These are phyloP conservation scores for Tubosaeta sp. DNA, from an alignment of 768 basidiomycete genomes.

Conservation along the genomic window DNA sequence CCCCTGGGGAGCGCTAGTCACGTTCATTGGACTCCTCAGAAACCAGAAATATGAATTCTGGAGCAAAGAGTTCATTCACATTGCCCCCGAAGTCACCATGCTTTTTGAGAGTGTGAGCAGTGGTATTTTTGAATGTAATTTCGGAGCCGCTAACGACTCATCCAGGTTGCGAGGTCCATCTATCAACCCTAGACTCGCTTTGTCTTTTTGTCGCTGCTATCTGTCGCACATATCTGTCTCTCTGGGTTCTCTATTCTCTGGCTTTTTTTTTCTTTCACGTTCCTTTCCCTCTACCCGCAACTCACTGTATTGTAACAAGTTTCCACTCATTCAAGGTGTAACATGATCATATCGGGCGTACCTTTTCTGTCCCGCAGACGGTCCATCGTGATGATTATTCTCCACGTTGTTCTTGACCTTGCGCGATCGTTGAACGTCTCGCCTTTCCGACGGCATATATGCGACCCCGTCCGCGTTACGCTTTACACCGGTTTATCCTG, in stretches of 20 bases:
- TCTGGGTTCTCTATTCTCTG: constrained; percentile 45
- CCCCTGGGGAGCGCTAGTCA: constrained; percentile 92
- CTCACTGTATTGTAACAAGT: constrained; percentile 85
- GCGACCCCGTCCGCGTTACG: constrained; percentile 2
- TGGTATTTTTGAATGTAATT: not conserved
- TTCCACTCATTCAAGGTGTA: constrained; percentile 48
- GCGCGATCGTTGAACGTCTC: constrained; percentile 9
- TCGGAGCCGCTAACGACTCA: constrained; percentile 3
- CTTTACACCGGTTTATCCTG: constrained; percentile 20
- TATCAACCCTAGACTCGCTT: constrained; percentile 68
- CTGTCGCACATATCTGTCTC: constrained; percentile 74
- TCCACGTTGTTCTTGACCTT: constrained; percentile 12
- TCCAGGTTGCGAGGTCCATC: constrained; percentile 71
- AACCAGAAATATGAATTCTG: constrained; percentile 90
- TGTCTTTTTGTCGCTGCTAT: constrained; percentile 66
- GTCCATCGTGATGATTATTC: constrained; percentile 12
- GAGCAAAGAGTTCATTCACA: constrained; percentile 80
- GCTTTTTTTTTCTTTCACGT: not conserved
- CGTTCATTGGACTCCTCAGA: constrained; percentile 89
- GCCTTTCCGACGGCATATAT: constrained; percentile 17
- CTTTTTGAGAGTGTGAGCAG: constrained; percentile 75
- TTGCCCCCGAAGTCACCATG: constrained; percentile 82
- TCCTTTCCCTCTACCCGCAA: constrained; percentile 33
- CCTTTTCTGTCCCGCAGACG: constrained; percentile 9
- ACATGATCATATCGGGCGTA: constrained; percentile 34